phyloP scores from a whole-genome alignment of 2,329 filamentous ascomycete genomes.

The Cladophialophora exuberans region DNA sequence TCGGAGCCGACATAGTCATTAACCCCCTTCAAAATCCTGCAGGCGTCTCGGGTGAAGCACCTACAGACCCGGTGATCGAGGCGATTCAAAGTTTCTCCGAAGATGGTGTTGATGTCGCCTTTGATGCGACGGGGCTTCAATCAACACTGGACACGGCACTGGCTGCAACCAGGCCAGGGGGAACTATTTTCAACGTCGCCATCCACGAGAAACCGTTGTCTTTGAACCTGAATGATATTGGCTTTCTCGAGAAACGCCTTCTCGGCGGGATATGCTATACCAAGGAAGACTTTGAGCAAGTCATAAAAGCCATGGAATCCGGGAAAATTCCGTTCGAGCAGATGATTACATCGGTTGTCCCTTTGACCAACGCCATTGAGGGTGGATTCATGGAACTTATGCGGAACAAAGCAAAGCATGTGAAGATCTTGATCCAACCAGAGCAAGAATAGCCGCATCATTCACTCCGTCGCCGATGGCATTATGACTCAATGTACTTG shows the following conservation, averaged over 20 bases:
- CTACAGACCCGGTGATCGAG: background rate
- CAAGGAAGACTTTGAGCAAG: constrained; percentile 52
- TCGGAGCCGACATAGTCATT: constrained; percentile 55
- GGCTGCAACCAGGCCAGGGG: constrained; percentile 50
- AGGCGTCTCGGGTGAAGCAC: background rate
- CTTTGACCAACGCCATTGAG: constrained; percentile 59
- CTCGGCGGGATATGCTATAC: constrained; percentile 43
- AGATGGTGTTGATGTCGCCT: constrained; percentile 53
- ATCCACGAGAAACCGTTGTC: constrained; percentile 56
- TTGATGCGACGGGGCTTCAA: constrained; percentile 58
- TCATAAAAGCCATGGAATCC: constrained; percentile 47
- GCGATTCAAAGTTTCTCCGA: constrained; percentile 2
- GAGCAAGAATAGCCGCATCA: background rate
- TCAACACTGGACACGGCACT: constrained; percentile 52
- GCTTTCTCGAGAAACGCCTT: constrained; percentile 55
- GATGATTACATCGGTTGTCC: constrained; percentile 65
- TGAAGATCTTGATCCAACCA: constrained; percentile 60
- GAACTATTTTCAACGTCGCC: constrained; percentile 58
- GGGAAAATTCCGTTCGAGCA: constrained; percentile 36
- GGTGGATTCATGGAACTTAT: constrained; percentile 61
- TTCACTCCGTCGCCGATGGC: background rate
- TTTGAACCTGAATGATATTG: constrained; percentile 53
- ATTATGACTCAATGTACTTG: too few species aligned
- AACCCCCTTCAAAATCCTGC: constrained; percentile 41
- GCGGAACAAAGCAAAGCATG: constrained; percentile 62